Evolutionary conservation across 768 basidiomycete genomes (phyloP).

Genomic region (Ramaria sp.): DNA sequence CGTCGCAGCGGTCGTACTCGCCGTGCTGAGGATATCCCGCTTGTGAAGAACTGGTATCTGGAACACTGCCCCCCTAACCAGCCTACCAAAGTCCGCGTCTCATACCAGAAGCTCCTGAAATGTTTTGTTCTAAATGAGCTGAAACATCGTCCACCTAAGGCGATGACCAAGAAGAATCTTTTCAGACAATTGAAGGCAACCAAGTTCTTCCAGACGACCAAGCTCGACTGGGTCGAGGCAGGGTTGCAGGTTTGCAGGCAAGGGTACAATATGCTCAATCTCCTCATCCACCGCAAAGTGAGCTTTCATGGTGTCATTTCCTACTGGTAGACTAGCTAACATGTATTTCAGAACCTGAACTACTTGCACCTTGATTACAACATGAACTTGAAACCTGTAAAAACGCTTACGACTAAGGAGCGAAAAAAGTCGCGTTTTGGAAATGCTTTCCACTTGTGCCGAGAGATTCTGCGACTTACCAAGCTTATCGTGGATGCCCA

Average conservation of each 20-base stretch:
- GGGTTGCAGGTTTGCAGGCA: constrained; percentile 97
- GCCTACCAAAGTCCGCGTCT: constrained; percentile 96
- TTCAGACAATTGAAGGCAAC: constrained; percentile 97
- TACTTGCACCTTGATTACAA: constrained; percentile 96
- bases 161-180: constrained; percentile 96
- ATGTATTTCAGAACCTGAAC: constrained; percentile 56
- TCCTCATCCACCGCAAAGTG: constrained; percentile 96
- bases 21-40: constrained; percentile 87
- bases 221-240: constrained; percentile 97
- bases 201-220: constrained; percentile 99
- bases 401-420: constrained; percentile 97
- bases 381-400: constrained; percentile 96
- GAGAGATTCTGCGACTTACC: constrained; percentile 94
- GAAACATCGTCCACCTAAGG: constrained; percentile 79
- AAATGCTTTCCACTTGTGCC: constrained; percentile 96
- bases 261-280: constrained; percentile 98
- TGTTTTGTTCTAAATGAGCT: constrained; percentile 93
- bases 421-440: constrained; percentile 99
- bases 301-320: constrained; percentile 6
- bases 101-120: constrained; percentile 96
- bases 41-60: constrained; percentile 97
- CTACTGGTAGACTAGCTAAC: background rate
- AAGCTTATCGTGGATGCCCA: constrained; percentile 99
- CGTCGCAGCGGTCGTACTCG: constrained; percentile 87
- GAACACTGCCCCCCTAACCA: constrained; percentile 97